Percentiles rank a stretch among this genome's conserved stretches.
Conservation (phyloP, 768 basidiomycete genomes). For the Termitomyces titanicus region DNA sequence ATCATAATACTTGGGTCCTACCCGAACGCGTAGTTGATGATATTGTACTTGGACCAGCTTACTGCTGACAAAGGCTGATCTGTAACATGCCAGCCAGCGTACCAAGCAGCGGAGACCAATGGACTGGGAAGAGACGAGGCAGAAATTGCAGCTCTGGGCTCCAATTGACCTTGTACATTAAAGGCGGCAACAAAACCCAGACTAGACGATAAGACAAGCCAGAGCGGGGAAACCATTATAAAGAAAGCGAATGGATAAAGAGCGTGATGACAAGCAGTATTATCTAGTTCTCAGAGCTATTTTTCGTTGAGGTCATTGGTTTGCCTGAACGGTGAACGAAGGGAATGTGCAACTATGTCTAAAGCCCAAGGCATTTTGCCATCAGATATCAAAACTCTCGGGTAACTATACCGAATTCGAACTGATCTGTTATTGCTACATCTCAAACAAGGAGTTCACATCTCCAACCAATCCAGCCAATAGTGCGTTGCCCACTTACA, state of each 20-base stretch:
- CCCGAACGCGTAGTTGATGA: constrained; percentile 62
- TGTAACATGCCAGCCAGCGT: constrained; percentile 41
- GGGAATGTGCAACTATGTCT: not conserved
- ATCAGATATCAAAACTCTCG: too few species aligned
- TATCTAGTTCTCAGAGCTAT: not conserved
- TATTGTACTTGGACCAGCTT: constrained; percentile 50
- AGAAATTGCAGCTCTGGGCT: constrained; percentile 6
- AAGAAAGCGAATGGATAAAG: constrained; percentile 1
- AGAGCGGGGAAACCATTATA: constrained; percentile 2
- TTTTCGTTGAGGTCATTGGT: not conserved
- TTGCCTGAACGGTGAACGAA: not conserved
- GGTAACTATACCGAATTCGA: too few species aligned
- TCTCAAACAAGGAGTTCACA: too few species aligned
- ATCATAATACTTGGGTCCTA: constrained; percentile 21
- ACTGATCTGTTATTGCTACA: too few species aligned
- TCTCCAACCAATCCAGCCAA: too few species aligned
- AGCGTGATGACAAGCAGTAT: not conserved
- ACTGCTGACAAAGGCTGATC: constrained; percentile 40
- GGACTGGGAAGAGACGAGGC: constrained; percentile 7
- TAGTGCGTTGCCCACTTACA: too few species aligned
- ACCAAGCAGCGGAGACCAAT: constrained; percentile 37
- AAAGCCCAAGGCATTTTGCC: too few species aligned
- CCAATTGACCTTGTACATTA: not conserved
- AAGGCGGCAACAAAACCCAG: not conserved
- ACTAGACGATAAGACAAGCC: not conserved